A percentile compares a stretch with the other conserved stretches of the same genome.
phyloP scores from a whole-genome alignment of 768 basidiomycete species.

The Peribolospora baueri region DNA sequence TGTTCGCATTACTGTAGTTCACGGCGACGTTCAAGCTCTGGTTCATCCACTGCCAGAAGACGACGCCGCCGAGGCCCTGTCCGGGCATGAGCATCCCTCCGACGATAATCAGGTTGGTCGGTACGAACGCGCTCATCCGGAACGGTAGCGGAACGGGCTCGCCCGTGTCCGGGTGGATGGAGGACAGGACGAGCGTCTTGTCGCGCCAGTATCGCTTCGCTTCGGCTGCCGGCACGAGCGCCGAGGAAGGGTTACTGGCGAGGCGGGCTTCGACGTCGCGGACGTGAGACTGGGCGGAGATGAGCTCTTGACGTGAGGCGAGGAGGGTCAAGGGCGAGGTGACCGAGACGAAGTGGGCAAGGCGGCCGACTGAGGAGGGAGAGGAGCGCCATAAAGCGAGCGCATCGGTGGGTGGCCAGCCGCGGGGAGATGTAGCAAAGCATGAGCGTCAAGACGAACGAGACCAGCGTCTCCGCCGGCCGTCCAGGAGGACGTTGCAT shows the following conservation, averaged over 20 bases:
- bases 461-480: too few species aligned
- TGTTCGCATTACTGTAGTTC: conserved; percentile 24
- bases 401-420: neutral
- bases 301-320: conserved; percentile 8
- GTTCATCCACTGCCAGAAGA: conserved; percentile 20
- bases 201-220: neutral
- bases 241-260: conserved; percentile 4
- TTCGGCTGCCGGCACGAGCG: neutral
- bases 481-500: too few species aligned
- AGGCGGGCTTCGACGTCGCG: conserved; percentile 7
- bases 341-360: conserved; percentile 12
- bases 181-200: neutral
- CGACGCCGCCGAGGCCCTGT: conserved; percentile 13
- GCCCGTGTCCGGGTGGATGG: conserved; percentile 17
- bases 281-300: conserved; percentile 8
- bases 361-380: conserved; percentile 9
- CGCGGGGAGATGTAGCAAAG: too few species aligned
- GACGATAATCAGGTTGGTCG: conserved; percentile 21
- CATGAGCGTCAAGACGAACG: too few species aligned
- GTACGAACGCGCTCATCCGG: conserved; percentile 23
- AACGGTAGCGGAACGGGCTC: conserved; percentile 23
- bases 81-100: conserved; percentile 24
- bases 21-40: conserved; percentile 20
- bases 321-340: conserved; percentile 16
- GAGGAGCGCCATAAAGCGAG: conserved; percentile 1